These are phyloP conservation scores for Phytophthora tubulina DNA, from an alignment of 352 stramenopile genomes.

Conservation along the genomic window DNA sequence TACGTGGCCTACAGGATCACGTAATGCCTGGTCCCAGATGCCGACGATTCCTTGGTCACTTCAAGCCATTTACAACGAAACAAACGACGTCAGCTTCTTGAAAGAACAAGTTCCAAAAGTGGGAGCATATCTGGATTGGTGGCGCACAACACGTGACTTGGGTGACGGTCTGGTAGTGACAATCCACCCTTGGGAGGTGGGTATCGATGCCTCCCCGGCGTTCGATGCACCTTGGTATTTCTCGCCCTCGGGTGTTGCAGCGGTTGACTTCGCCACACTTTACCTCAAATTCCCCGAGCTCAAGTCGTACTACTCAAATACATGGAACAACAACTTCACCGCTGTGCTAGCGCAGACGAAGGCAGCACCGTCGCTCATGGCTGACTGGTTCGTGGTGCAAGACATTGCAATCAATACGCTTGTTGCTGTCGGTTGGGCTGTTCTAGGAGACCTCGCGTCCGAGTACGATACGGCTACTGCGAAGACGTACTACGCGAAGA, in stretches of 20 bases:
- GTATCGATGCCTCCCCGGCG: slow-evolving; percentile 28
- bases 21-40: slow-evolving; percentile 33
- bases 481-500: slow-evolving; percentile 29
- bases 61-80: slow-evolving; percentile 35
- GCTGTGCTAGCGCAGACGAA: slow-evolving; percentile 28
- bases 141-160: slow-evolving; percentile 28
- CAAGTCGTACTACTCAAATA: slow-evolving; percentile 31
- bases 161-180: slow-evolving; percentile 31
- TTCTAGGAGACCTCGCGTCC: slow-evolving; percentile 26
- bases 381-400: slow-evolving; percentile 36
- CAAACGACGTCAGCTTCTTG: slow-evolving; percentile 25
- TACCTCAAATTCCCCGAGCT: slow-evolving; percentile 38
- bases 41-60: slow-evolving; percentile 32
- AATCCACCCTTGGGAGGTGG: slow-evolving; percentile 30
- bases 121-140: slow-evolving; percentile 32
- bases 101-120: slow-evolving; percentile 34
- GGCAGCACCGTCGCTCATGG: slow-evolving; percentile 23
- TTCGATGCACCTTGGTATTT: slow-evolving; percentile 31
- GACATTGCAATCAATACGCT: slow-evolving; percentile 41
- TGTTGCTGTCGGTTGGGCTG: slow-evolving; percentile 29
- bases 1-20: slow-evolving; percentile 24
- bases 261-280: slow-evolving; percentile 22
- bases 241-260: slow-evolving; percentile 11
- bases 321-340: slow-evolving; percentile 37
- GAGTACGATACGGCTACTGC: slow-evolving; percentile 27